Conservation (phyloP, 495 filamentous ascomycete species). For the Collariella sp. region DNA sequence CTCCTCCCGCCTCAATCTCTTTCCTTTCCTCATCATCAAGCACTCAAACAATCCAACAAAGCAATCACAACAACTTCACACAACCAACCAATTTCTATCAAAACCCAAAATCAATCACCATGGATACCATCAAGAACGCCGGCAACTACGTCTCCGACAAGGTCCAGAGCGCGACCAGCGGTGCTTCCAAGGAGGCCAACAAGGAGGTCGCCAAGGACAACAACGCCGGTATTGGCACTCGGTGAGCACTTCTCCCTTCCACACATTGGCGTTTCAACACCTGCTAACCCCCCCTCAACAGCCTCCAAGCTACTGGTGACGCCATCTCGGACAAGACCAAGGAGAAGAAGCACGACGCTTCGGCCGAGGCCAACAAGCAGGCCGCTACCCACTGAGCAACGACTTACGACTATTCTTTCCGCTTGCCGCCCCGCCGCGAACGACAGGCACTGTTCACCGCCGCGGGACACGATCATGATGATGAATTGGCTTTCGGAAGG, state of each 20-base stretch:
- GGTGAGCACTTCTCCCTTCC: conserved; percentile 30
- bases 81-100: too few species aligned
- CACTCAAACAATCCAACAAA: conserved; percentile 14
- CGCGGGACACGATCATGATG: neutral
- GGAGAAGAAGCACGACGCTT: conserved; percentile 46
- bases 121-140: conserved; percentile 53
- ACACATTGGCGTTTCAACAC: neutral
- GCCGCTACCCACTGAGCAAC: conserved; percentile 44
- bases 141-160: conserved; percentile 54
- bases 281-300: conserved; percentile 20
- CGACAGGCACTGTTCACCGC: neutral
- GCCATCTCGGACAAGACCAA: conserved; percentile 50
- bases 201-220: conserved; percentile 55
- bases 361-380: conserved; percentile 52
- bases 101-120: conserved; percentile 33
- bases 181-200: conserved; percentile 57
- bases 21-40: conserved; percentile 18
- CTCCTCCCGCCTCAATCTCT: conserved; percentile 5
- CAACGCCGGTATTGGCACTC: conserved; percentile 41
- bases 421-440: conserved; percentile 5
- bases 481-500: conserved; percentile 6
- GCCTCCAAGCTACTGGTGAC: conserved; percentile 47
- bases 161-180: conserved; percentile 39
- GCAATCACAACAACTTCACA: conserved; percentile 22
- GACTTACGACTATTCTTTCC: conserved; percentile 9